Base-by-base conservation (phyloP, 164 flowering plant genomes). In the Nymphaea colorata region DNA sequence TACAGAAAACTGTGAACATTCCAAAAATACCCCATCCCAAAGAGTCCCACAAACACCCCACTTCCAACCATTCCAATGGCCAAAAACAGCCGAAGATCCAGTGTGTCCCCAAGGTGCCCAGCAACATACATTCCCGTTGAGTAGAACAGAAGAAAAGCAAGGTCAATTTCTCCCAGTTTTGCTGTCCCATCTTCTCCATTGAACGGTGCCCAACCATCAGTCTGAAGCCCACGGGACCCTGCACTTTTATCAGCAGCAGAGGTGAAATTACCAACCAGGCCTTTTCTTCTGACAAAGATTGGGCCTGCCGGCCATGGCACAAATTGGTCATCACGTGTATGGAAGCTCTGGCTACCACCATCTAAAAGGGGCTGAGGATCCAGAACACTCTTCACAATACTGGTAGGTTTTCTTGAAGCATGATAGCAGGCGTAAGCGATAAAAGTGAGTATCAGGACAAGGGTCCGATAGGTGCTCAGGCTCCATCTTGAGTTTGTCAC, bases 31-130 rank as follows among this genome's bases (percentile, higher is more conserved):
- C 98, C 98, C 85, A 90, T 77, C 18, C 96, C 98, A 69, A 87
- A 93, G 16, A 89, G 74, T 45, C 69, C 88, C n/a, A 89, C 90
- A 76, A 90, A 93, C 6, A 86, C 69, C 25, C 98, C 96, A 77
- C 95, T 93, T 43, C 96, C 96, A 45, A 93, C 76, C 98, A 93
- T 93, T 55, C 98, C 98, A 0, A 80, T 59, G 0, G 96, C 79
- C 76, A 93, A 68, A 67, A 93, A 93, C 75, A 88, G 51, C 65
- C 98, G 70, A 4, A 93, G 84, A 70, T 90, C 96, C 68, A 90
- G 75, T 0, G 73, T 77, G 71, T 93, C 98, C 3, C 96, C 98
- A 63, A 93, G 77, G 81, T 93, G 98, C 43, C 98, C 98, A 0
- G 96, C 89, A 42, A 83, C 84, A 76, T 84, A 90, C 96, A 93